phyloP scores from a whole-genome alignment of 306 rosid species.

The Gleditsia sinensis region DNA sequence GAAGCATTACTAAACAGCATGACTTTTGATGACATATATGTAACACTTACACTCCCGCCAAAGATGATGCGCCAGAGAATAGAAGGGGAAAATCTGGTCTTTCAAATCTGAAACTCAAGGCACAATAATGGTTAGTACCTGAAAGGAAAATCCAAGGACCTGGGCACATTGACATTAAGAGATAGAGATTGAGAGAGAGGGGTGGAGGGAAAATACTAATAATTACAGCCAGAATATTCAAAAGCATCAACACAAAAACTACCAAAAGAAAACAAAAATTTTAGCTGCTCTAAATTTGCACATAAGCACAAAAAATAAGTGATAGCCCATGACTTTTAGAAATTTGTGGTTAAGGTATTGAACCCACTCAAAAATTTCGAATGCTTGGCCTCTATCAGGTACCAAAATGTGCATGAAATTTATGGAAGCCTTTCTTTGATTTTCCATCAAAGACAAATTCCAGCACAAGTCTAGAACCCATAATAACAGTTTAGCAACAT shows the following conservation, averaged over 20 bases:
- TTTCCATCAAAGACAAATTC: not conserved
- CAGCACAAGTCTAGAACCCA: not conserved
- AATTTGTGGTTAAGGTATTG: not conserved
- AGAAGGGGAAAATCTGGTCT: conserved; percentile 83
- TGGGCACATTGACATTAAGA: not conserved
- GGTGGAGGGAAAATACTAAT: not conserved
- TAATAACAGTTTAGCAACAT: not conserved
- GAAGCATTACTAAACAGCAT: conserved; percentile 18
- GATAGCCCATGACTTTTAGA: not conserved
- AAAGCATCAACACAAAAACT: not conserved
- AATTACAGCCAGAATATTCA: not conserved
- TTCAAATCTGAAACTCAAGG: conserved; percentile 73
- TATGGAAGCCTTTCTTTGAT: not conserved
- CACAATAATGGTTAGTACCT: conserved; percentile 38
- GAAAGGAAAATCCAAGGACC: not conserved
- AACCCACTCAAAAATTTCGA: not conserved
- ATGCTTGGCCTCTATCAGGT: not conserved
- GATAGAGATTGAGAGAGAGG: not conserved
- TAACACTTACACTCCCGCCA: conserved; percentile 83
- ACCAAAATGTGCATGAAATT: not conserved
- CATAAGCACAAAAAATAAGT: not conserved
- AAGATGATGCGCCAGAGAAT: conserved; percentile 80
- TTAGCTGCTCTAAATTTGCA: not conserved
- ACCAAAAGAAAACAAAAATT: not conserved
- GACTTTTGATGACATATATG: conserved; percentile 14